Evolutionary conservation across 768 basidiomycete genomes (phyloP), one percentile per base, ranked within the genome.

Genomic region (Mycena galericulata): DNA sequence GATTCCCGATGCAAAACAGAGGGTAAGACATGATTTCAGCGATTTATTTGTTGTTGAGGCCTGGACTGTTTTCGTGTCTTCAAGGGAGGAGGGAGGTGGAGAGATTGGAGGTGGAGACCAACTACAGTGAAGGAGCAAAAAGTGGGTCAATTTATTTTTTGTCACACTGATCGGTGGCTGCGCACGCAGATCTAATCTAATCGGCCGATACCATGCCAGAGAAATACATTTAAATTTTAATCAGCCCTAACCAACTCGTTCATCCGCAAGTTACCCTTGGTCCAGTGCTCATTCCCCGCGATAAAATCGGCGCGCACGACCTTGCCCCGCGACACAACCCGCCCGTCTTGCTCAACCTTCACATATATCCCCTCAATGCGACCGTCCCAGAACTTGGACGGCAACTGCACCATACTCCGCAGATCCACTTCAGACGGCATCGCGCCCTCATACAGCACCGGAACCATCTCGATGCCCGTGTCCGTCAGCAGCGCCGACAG

Each of bases 1-100:
- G 97, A 82, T 98, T 98, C 46, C 97, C 97, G 82, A 99, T 83
- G 83, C 91, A 94, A 82, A 98, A 95, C 50, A 98, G 82, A 47
- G 85, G 78, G 83, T 89, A 92, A 26, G 65, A 50, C 64, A 68
- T 66, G 43, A 22, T 22, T n/a, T n/a, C n/a, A n/a, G n/a, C n/a
- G n/a, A n/a, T n/a, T n/a, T n/a, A n/a, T n/a, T n/a, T n/a, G n/a
- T n/a, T n/a, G n/a, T n/a, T n/a, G n/a, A n/a, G n/a, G n/a, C n/a
- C n/a, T n/a, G n/a, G n/a, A n/a, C n/a, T n/a, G n/a, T n/a, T n/a
- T n/a, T n/a, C n/a, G n/a, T n/a, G n/a, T n/a, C n/a, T n/a, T n/a
- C n/a, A n/a, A n/a, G n/a, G n/a, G n/a, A n/a, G n/a, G n/a, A n/a
- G n/a, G n/a, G n/a, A n/a, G n/a, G n/a, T n/a, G n/a, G n/a, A n/a